phyloP scores from a whole-genome alignment of 2,329 filamentous ascomycete species.

The Aureobasidium sp. region DNA sequence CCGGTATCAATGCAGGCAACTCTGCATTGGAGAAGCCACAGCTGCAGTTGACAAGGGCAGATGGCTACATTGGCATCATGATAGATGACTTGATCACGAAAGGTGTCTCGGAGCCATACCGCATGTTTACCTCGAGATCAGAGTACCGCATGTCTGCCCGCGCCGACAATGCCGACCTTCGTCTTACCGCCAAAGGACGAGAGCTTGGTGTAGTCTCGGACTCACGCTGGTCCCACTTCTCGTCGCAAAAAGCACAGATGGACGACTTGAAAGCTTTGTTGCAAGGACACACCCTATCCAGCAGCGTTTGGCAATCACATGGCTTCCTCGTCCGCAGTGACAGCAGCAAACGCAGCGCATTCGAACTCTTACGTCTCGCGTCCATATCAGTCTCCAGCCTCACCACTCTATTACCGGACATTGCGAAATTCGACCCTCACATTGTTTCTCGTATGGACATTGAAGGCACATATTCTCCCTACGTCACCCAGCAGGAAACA shows the following conservation, averaged over 20 bases:
- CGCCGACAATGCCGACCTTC: constrained; percentile 86
- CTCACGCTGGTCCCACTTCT: constrained; percentile 64
- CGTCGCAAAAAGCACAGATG: constrained; percentile 58
- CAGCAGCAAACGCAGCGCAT: constrained; percentile 58
- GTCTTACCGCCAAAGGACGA: constrained; percentile 72
- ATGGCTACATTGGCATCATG: constrained; percentile 98
- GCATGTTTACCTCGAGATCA: constrained; percentile 94
- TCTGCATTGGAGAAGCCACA: constrained; percentile 57
- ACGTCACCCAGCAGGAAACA: constrained; percentile 64
- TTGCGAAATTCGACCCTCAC: constrained; percentile 46
- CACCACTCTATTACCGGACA: constrained; percentile 43
- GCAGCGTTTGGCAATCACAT: constrained; percentile 57
- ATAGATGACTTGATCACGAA: constrained; percentile 96
- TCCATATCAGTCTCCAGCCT: constrained; percentile 52
- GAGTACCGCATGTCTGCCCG: constrained; percentile 91
- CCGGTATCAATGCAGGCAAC: constrained; percentile 90
- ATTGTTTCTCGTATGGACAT: constrained; percentile 66
- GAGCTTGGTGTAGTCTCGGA: constrained; percentile 72
- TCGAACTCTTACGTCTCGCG: constrained; percentile 68
- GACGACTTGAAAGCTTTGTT: constrained; percentile 57
- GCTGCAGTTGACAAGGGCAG: constrained; percentile 65
- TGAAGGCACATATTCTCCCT: constrained; percentile 80
- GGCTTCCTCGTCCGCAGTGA: constrained; percentile 65
- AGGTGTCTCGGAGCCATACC: constrained; percentile 91
- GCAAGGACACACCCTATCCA: constrained; percentile 47